These are phyloP conservation scores for Macrolepiota dolichaula DNA, from an alignment of 768 basidiomycete species.

Conservation along the genomic window DNA sequence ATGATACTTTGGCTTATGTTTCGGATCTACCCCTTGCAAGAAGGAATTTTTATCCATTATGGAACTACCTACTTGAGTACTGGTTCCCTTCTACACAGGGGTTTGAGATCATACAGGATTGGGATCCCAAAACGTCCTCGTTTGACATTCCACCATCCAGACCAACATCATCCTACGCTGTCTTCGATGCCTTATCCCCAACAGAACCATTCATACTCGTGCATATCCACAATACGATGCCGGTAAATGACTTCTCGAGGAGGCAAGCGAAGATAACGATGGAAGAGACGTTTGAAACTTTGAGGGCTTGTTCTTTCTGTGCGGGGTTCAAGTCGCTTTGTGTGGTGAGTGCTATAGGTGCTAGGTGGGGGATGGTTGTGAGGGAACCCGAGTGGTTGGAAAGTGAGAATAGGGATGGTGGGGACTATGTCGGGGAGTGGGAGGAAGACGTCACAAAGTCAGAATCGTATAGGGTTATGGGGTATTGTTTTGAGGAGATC, in stretches of 20 bases:
- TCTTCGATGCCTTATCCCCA: not conserved
- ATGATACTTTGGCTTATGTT: not conserved
- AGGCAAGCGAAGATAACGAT: not conserved
- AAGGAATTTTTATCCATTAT: not conserved
- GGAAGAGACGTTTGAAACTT: slow-evolving; percentile 1
- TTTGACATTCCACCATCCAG: not conserved
- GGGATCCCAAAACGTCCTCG: slow-evolving; percentile 1
- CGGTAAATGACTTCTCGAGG: not conserved
- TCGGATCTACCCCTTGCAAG: not conserved
- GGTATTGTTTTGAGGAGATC: slow-evolving; percentile 14
- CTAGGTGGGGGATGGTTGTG: slow-evolving; percentile 4
- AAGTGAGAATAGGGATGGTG: not conserved
- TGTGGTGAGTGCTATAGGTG: not conserved
- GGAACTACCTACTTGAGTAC: slow-evolving; percentile 1
- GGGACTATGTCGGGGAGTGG: slow-evolving; percentile 17
- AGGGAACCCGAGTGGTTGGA: not conserved
- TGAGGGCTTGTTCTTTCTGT: slow-evolving; percentile 3
- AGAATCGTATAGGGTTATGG: slow-evolving; percentile 13
- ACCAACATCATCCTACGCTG: not conserved
- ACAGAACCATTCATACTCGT: slow-evolving; percentile 3
- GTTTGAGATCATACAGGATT: not conserved
- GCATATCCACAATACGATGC: not conserved
- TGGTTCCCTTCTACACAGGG: slow-evolving; percentile 8
- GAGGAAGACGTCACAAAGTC: slow-evolving; percentile 8
- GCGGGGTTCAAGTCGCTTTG: not conserved